Percentiles rank a stretch among this genome's conserved stretches.
Conservation (phyloP, 495 filamentous ascomycete species). For the Hypoxylon intermedium region DNA sequence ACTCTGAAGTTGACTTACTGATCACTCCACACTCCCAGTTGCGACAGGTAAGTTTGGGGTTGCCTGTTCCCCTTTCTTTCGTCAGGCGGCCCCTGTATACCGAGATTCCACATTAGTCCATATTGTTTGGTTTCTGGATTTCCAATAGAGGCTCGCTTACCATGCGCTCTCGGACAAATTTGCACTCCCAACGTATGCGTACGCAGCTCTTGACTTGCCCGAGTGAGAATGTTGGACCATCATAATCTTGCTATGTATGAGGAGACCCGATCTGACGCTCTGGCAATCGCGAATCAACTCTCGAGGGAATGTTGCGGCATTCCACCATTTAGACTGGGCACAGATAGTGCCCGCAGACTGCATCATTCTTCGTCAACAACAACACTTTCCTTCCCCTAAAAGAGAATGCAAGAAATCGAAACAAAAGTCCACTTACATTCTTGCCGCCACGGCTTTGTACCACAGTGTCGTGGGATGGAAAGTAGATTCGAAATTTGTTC, state of each 20-base stretch:
- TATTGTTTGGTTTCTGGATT: no score
- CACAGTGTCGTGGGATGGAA: constrained; percentile 80
- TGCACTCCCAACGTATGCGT: constrained; percentile 90
- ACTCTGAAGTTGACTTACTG: constrained; percentile 21
- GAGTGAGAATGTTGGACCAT: constrained; percentile 61
- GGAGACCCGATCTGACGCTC: constrained; percentile 67
- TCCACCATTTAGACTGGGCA: constrained; percentile 72
- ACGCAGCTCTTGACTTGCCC: constrained; percentile 50
- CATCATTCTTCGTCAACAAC: constrained; percentile 3
- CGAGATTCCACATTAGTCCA: constrained; percentile 12
- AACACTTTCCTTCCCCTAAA: background rate
- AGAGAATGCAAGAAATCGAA: no score
- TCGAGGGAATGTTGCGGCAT: constrained; percentile 69
- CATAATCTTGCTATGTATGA: constrained; percentile 91
- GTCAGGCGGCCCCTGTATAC: constrained; percentile 70
- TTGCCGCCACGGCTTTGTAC: constrained; percentile 63
- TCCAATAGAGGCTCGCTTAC: constrained; percentile 52
- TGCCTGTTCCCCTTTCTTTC: constrained; percentile 67
- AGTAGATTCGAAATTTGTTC: constrained; percentile 74
- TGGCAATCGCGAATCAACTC: constrained; percentile 75
- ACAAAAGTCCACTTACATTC: constrained; percentile 42
- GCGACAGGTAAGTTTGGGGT: constrained; percentile 77
- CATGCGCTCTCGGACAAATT: constrained; percentile 94
- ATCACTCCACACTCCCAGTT: constrained; percentile 98
- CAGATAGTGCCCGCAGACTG: constrained; percentile 81